Conservation (phyloP, 2,329 filamentous ascomycete genomes). For the Mycogone perniciosa region DNA sequence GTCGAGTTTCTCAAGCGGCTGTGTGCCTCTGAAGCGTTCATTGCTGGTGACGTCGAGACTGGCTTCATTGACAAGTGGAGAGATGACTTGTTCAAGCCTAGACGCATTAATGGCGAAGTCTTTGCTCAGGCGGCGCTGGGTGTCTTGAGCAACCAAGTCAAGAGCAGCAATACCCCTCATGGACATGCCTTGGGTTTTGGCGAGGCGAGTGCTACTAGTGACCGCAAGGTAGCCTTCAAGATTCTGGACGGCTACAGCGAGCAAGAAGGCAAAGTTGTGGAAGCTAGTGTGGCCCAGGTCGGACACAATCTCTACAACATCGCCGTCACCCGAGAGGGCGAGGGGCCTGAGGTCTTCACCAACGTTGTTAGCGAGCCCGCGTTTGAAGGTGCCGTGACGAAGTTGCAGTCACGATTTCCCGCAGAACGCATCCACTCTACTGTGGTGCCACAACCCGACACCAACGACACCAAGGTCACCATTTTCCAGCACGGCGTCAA, state of each 20-base stretch:
- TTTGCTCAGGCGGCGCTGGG: slow-evolving; percentile 83
- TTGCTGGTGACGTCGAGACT: slow-evolving; percentile 84
- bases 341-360: slow-evolving; percentile 36
- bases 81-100: slow-evolving; percentile 66
- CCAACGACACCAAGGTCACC: slow-evolving; percentile 56
- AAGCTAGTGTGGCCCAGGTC: slow-evolving; percentile 44
- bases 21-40: slow-evolving; percentile 74
- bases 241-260: slow-evolving; percentile 56
- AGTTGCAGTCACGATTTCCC: slow-evolving; percentile 60
- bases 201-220: slow-evolving; percentile 31
- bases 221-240: slow-evolving; percentile 46
- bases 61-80: slow-evolving; percentile 91
- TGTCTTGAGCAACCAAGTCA: slow-evolving; percentile 49
- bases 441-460: slow-evolving; percentile 54
- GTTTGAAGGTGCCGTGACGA: slow-evolving; percentile 22
- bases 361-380: slow-evolving; percentile 39
- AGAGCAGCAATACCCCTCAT: slow-evolving; percentile 33
- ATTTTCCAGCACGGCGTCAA: slow-evolving; percentile 67
- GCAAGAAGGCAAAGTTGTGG: slow-evolving; percentile 56
- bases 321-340: slow-evolving; percentile 36
- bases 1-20: slow-evolving; percentile 93
- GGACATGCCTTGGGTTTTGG: slow-evolving; percentile 52
- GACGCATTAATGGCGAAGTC: slow-evolving; percentile 60
- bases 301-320: slow-evolving; percentile 42
- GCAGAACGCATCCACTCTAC: slow-evolving; percentile 74